Evolutionary conservation across 164 flowering plant genomes (phyloP), one percentile per base, ranked within the genome.

Genomic region (Taxillus chinensis): DNA sequence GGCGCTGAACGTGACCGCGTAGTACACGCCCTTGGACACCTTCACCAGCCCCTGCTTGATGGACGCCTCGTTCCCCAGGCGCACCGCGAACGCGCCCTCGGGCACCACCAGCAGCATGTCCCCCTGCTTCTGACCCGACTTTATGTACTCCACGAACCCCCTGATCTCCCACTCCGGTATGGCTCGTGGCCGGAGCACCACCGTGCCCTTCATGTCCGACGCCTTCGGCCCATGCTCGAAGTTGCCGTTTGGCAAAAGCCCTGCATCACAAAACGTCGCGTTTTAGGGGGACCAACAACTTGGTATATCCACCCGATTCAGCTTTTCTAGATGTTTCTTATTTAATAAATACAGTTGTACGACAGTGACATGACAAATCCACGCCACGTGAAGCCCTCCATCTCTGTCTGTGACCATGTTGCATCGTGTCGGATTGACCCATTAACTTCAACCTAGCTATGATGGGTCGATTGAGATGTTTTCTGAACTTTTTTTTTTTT

Each of bases 1-100:
- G 0, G 89, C 88, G 41, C 91, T 75, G 42, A 89, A 86, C 6
- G 96, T 80, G 40, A 89, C 13, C 4, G 93, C 74, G 45, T 89
- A 89, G 62, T 75, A 79, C 74, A 79, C 65, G 8, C 96, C 96
- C 64, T 73, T 80, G 1, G 49, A 71, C 37, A 85, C 86, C 0
- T 67, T 62, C 37, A 5, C 12, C 7, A 87, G 4, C 10, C 53
- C 55, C 60, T 87, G 93, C 67, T 84, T 83, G 59, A 87, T 81
- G 0, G 93, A 85, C 8, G 91, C 96, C 77, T 87, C 93, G 67
- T 89, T 87, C 3, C 96, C 91, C 3, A 89, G 84, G 64, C 93
- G 68, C 2, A 86, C 81, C 4, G 93, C 96, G 17, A 62, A 81
- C 43, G 81, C 82, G 6, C 96, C 93, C 68, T 81, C 87, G 0